Conservation (phyloP, 2,329 filamentous ascomycete genomes). For the Ambrosiella xylebori region DNA sequence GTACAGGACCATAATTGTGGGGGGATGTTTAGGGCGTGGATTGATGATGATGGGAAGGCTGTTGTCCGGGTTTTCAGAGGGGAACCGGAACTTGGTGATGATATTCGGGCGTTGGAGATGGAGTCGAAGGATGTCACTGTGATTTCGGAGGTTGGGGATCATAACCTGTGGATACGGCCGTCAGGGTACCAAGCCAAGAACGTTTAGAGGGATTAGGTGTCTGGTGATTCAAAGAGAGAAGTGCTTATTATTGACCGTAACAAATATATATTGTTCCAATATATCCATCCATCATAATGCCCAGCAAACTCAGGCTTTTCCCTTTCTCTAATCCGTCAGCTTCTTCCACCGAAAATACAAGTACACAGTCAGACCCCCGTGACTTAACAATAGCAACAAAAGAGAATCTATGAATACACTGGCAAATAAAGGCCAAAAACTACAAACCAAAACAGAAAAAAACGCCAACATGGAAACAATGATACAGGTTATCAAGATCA, state of each 20-base stretch:
- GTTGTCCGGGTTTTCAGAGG: constrained; percentile 32
- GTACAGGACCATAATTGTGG: constrained; percentile 71
- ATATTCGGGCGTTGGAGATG: constrained; percentile 1
- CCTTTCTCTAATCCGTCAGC: too few relatives aligned
- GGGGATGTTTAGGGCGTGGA: constrained; percentile 73
- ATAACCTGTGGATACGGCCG: constrained; percentile 6
- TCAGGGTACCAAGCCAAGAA: constrained; percentile 10
- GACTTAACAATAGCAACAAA: constrained; percentile 7
- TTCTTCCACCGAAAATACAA: too few relatives aligned
- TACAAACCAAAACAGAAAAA: not conserved
- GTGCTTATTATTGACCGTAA: not conserved
- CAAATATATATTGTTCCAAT: not conserved
- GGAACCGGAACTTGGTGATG: constrained; percentile 6
- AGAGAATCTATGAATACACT: constrained; percentile 11
- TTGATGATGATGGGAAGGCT: constrained; percentile 41
- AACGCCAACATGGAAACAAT: not conserved
- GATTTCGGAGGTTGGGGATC: constrained; percentile 1
- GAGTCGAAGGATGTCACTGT: too few relatives aligned
- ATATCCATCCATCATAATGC: not conserved
- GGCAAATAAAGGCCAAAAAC: not conserved
- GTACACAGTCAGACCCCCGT: constrained; percentile 8
- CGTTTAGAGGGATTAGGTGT: not conserved
- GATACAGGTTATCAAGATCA: not conserved
- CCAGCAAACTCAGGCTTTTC: not conserved
- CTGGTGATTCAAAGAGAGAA: not conserved